Base-by-base conservation (phyloP, 139 green algal species). In the Pleodorina starrii region DNA sequence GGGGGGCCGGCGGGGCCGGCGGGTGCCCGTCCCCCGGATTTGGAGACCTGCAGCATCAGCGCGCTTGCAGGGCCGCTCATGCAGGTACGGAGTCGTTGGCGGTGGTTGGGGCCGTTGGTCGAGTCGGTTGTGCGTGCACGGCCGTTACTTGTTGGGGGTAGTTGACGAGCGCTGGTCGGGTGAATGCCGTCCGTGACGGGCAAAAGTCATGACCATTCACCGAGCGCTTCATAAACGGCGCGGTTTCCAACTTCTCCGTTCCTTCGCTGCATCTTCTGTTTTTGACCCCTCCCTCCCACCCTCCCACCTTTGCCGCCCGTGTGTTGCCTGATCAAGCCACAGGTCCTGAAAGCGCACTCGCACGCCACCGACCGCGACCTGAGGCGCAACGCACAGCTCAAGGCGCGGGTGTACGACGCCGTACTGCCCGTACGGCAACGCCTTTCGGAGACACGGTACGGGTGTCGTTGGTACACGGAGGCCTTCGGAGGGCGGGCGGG, bases 331-430 rank as follows among this genome's bases (percentile, higher is more conserved):
- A n/a, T n/a, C n/a, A n/a, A n/a, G n/a, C n/a, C 63, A 48, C 76
- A 84, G 76, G 76, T 69, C n/a, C 76, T 84, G n/a, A 11, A n/a
- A 27, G 48, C 46, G 6, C 76, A 84, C 19, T 16, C 48, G 23
- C 5, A 7, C 1, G 48, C 35, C 0, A 12, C 32, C 16, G 76
- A 84, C 0, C 50, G 50, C 11, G 76, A 84, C 76, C 76, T 71
- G 32, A 57, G 32, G 32, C 46, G 76, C 35, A 84, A 84, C 32
- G 32, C 76, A 10, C 48, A 84, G 19, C 19, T 50, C 7, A 48
- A 17, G 35, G 48, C 48, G 48, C 48, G 21, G 17, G 9, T 17
- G 0, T 3, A 32, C 32, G 35, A 69, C 10, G 48, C 46, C 35
- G 35, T 69, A 54, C 40, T 48, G 35, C 16, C 76, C 14, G 76